phyloP scores from a whole-genome alignment of 1,284 basidiomycete genomes.

The Marasmius sp. region DNA sequence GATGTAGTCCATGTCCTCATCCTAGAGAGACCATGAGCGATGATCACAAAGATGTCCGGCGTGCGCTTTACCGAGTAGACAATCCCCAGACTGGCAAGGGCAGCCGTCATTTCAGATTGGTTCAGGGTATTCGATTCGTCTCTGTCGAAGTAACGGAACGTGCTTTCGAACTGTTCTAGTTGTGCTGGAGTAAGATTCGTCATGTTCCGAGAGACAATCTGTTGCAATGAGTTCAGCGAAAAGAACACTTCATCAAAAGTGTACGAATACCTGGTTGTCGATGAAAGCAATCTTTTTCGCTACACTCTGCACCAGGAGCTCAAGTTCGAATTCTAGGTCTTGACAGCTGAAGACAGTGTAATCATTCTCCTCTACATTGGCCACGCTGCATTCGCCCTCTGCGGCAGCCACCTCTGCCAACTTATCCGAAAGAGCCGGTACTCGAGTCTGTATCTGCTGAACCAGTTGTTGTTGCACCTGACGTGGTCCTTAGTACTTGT shows the following conservation, averaged over 20 bases:
- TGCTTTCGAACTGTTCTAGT: constrained; percentile 95
- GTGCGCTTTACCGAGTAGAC: constrained; percentile 72
- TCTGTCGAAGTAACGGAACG: constrained; percentile 96
- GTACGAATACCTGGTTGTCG: constrained; percentile 80
- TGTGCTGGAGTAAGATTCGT: constrained; percentile 94
- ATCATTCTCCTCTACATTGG: constrained; percentile 97
- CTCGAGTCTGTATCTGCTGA: constrained; percentile 58
- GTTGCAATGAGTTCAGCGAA: constrained; percentile 11
- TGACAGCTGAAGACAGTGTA: constrained; percentile 91
- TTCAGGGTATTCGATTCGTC: constrained; percentile 89
- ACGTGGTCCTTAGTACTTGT: not conserved
- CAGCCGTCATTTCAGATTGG: constrained; percentile 86
- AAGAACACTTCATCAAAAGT: not conserved
- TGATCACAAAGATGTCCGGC: not conserved
- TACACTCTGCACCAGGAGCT: constrained; percentile 79
- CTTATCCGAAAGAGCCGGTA: constrained; percentile 60
- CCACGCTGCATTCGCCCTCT: constrained; percentile 81
- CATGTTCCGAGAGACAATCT: constrained; percentile 92
- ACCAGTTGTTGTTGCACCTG: constrained; percentile 58
- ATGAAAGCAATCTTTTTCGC: constrained; percentile 93
- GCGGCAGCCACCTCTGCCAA: constrained; percentile 57
- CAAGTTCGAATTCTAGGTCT: constrained; percentile 90
- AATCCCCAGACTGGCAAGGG: constrained; percentile 92
- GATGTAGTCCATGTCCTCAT: constrained; percentile 86
- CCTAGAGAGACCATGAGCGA: constrained; percentile 38